Evolutionary conservation across 2,329 filamentous ascomycete genomes (phyloP).

Genomic region (Didymellaceae sp.): DNA sequence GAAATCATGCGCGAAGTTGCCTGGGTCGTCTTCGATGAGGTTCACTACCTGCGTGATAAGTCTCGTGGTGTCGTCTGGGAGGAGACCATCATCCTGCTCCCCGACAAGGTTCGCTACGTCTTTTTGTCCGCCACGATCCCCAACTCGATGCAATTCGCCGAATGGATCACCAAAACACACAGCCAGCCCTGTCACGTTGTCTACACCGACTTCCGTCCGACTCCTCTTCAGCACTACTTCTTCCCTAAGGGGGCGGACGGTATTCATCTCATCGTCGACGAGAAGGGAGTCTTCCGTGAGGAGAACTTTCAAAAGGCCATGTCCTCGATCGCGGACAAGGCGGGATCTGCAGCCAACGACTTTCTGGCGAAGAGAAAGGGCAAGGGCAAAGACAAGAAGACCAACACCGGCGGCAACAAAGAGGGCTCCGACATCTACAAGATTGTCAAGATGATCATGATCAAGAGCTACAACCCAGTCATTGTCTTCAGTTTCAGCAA

Average conservation of each 20-base stretch:
- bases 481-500: constrained; percentile 99
- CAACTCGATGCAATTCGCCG: constrained; percentile 98
- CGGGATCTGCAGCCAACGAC: constrained; percentile 83
- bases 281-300: constrained; percentile 94
- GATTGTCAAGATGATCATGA: constrained; percentile 98
- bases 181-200: constrained; percentile 98
- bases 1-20: constrained; percentile 99
- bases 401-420: constrained; percentile 79
- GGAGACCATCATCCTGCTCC: constrained; percentile 96
- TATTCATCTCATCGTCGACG: constrained; percentile 92
- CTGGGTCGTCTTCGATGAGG: constrained; percentile 98
- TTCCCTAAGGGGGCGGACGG: constrained; percentile 92
- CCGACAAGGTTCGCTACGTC: constrained; percentile 98
- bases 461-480: constrained; percentile 95
- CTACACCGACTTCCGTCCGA: constrained; percentile 97
- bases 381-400: constrained; percentile 89
- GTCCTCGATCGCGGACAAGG: constrained; percentile 84
- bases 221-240: constrained; percentile 96
- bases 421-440: constrained; percentile 85
- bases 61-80: constrained; percentile 97
- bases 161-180: constrained; percentile 99
- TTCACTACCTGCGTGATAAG: constrained; percentile 98
- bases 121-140: constrained; percentile 98
- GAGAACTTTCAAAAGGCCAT: constrained; percentile 98
- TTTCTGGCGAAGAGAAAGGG: constrained; percentile 81